Percentiles rank a stretch among this genome's conserved stretches.
phyloP scores from a whole-genome alignment of 805 yeast genomes.

The Pichia manshurica region DNA sequence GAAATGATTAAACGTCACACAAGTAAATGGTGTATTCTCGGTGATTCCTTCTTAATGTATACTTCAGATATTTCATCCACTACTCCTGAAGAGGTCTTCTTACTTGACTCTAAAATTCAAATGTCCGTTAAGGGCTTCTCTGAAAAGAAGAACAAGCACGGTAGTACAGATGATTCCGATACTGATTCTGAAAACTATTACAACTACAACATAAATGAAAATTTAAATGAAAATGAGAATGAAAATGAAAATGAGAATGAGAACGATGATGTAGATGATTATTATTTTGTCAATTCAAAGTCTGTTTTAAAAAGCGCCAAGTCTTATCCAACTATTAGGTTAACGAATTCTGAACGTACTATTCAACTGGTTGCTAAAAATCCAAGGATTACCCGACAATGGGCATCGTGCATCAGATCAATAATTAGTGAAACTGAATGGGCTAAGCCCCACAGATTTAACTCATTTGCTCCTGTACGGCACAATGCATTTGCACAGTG shows the following conservation, averaged over 20 bases:
- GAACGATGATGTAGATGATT: conserved; percentile 38
- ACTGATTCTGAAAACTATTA: conserved; percentile 13
- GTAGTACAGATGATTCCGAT: conserved; percentile 7
- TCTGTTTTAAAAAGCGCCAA: conserved; percentile 32
- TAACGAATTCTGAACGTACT: conserved; percentile 76
- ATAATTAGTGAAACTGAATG: conserved; percentile 69
- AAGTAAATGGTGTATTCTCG: conserved; percentile 83
- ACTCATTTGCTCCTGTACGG: conserved; percentile 89
- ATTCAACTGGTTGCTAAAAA: conserved; percentile 67
- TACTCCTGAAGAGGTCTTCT: conserved; percentile 82
- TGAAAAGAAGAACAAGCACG: conserved; percentile 11
- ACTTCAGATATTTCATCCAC: conserved; percentile 85
- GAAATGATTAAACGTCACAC: conserved; percentile 90
- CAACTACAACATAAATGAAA: conserved; percentile 14
- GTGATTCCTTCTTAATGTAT: conserved; percentile 79
- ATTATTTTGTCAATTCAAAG: conserved; percentile 32
- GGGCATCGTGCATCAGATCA: conserved; percentile 68
- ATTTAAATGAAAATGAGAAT: conserved; percentile 9
- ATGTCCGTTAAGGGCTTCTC: conserved; percentile 40
- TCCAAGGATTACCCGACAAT: conserved; percentile 54
- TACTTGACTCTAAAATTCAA: conserved; percentile 75
- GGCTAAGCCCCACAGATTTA: conserved; percentile 72
- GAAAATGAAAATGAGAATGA: conserved; percentile 19
- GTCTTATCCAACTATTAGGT: conserved; percentile 48
- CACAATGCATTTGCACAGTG: conserved; percentile 85